phyloP scores from a whole-genome alignment of 2,329 filamentous ascomycete species.

The Tympanopsis confertula region DNA sequence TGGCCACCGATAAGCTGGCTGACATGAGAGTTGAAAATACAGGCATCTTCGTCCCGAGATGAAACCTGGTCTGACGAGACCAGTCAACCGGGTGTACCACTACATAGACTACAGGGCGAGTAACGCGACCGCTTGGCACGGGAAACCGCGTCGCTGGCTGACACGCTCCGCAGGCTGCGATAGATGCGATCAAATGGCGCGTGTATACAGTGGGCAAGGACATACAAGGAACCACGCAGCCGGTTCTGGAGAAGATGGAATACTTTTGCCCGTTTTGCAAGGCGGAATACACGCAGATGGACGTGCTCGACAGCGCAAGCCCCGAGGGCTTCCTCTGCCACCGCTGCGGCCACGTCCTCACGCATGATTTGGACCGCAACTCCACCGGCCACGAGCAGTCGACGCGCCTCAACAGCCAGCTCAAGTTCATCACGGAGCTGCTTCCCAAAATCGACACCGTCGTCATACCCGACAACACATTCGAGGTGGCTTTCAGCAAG shows the following conservation, averaged over 20 bases:
- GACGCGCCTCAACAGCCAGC: constrained; percentile 65
- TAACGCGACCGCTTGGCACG: too few species aligned
- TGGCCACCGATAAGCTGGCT: not conserved
- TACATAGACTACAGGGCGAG: constrained; percentile 89
- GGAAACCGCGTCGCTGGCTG: too few species aligned
- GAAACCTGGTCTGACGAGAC: constrained; percentile 69
- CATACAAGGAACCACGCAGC: constrained; percentile 72
- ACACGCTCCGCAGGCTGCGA: too few species aligned
- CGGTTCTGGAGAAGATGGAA: constrained; percentile 79
- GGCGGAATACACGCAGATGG: constrained; percentile 78
- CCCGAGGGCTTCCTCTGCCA: constrained; percentile 71
- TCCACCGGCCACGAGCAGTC: constrained; percentile 63
- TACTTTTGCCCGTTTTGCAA: constrained; percentile 75
- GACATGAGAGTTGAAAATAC: constrained; percentile 6
- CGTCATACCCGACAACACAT: constrained; percentile 62
- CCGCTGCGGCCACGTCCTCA: constrained; percentile 56
- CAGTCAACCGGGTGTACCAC: constrained; percentile 84
- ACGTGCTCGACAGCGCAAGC: constrained; percentile 70
- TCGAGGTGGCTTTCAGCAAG: constrained; percentile 54
- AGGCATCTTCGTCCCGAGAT: constrained; percentile 66
- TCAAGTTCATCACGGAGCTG: constrained; percentile 66
- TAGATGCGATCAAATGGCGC: constrained; percentile 93
- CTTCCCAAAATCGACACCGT: constrained; percentile 68
- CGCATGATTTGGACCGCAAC: constrained; percentile 54
- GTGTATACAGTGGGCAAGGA: constrained; percentile 79